phyloP scores from a whole-genome alignment of 176 grass and related monocot genomes.

The Eleusine indica region DNA sequence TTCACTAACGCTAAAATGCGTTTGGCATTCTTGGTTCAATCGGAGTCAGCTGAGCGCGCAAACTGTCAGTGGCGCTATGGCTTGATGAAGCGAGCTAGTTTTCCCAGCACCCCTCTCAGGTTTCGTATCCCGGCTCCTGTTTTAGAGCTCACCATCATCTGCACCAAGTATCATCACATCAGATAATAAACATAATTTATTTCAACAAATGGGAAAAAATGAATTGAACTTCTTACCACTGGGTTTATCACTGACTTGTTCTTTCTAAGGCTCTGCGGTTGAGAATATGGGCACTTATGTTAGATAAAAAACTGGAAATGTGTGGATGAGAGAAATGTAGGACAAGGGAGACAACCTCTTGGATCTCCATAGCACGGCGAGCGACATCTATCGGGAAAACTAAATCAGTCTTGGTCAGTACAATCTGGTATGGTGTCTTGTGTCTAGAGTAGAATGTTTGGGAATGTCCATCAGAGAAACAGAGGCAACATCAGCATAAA shows the following conservation, averaged over 20 bases:
- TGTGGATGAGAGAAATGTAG: not conserved
- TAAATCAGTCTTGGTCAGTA: conserved; percentile 89
- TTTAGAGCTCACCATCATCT: conserved; percentile 97
- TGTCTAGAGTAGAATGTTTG: conserved; percentile 51
- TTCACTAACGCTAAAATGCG: not conserved
- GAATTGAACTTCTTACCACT: conserved; percentile 53
- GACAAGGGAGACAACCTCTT: conserved; percentile 55
- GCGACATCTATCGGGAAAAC: conserved; percentile 97
- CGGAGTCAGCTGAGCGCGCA: not conserved
- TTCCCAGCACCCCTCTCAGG: conserved; percentile 71
- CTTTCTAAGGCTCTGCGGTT: conserved; percentile 70
- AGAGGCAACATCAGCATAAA: not conserved
- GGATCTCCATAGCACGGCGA: conserved; percentile 85
- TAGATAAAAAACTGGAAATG: not conserved
- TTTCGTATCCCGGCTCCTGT: conserved; percentile 72
- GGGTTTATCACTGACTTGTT: conserved; percentile 78
- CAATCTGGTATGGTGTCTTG: conserved; percentile 91
- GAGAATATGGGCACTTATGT: not conserved
- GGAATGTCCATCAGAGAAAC: not conserved
- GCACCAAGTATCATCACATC: not conserved
- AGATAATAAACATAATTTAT: not conserved
- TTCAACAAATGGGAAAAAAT: not conserved
- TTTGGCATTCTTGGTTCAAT: not conserved
- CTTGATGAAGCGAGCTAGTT: conserved; percentile 75
- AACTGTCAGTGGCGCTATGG: conserved; percentile 48